Conservation (phyloP, 306 rosid species). For the Quercus engelmannii region DNA sequence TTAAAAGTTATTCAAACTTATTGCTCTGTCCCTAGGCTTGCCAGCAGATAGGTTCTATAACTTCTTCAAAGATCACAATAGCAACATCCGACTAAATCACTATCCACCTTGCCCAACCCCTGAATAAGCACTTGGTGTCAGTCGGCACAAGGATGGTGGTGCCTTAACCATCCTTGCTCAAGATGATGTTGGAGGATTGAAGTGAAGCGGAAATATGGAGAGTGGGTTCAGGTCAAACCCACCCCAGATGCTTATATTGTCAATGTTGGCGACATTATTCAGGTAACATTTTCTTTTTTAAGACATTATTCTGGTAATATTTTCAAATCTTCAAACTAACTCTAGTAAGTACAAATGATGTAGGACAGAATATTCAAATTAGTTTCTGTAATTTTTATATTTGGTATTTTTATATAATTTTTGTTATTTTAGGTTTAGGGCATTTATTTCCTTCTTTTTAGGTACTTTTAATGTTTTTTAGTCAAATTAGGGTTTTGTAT, state of each 20-base stretch:
- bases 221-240: conserved; percentile 59
- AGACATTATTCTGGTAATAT: no score
- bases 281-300: conserved; percentile 26
- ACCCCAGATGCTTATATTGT: conserved; percentile 48
- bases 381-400: no score
- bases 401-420: no score
- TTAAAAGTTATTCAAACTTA: conserved; percentile 41
- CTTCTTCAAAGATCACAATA: conserved; percentile 50
- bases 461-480: no score
- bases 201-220: conserved; percentile 55
- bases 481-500: no score
- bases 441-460: no score
- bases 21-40: conserved; percentile 56
- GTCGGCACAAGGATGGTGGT: conserved; percentile 57
- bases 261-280: conserved; percentile 55
- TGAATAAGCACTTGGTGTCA: conserved; percentile 50
- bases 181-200: conserved; percentile 61
- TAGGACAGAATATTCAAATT: no score
- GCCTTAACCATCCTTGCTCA: conserved; percentile 56
- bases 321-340: neutral
- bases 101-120: conserved; percentile 67
- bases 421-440: no score
- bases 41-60: conserved; percentile 33
- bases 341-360: no score
- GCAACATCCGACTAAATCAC: conserved; percentile 36